A percentile compares a stretch with the other conserved stretches of the same genome.
Evolutionary conservation across 768 basidiomycete genomes (phyloP).

Genomic region (Cubamyces lactineus): DNA sequence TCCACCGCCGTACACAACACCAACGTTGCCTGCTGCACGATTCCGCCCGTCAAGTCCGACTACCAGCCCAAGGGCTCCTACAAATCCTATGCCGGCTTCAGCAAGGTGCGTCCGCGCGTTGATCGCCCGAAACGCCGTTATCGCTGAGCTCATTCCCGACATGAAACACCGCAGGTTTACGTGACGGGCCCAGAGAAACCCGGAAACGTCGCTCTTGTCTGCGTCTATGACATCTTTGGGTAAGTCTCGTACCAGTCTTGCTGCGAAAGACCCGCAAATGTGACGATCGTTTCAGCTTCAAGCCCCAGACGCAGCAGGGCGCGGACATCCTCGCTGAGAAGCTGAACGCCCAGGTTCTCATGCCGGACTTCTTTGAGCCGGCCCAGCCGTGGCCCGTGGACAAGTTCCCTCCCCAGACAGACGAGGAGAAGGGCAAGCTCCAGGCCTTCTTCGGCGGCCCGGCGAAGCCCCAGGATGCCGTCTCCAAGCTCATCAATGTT

Average conservation of each 20-base stretch:
- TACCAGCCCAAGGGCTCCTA: conserved; percentile 55
- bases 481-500: conserved; percentile 47
- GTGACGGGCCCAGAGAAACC: conserved; percentile 49
- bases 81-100: conserved; percentile 52
- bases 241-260: conserved; percentile 28
- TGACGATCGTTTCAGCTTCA: conserved; percentile 42
- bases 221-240: conserved; percentile 69
- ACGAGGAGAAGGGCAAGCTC: conserved; percentile 53
- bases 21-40: conserved; percentile 52
- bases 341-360: conserved; percentile 57
- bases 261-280: not conserved
- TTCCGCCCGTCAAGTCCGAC: conserved; percentile 56
- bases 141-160: not conserved
- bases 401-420: conserved; percentile 57
- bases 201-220: conserved; percentile 55
- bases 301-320: conserved; percentile 67
- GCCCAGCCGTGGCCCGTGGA: conserved; percentile 50
- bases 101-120: conserved; percentile 34
- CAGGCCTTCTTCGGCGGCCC: conserved; percentile 61
- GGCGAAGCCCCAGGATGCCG: conserved; percentile 46
- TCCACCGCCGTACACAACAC: conserved; percentile 42
- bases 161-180: conserved; percentile 40
- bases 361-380: conserved; percentile 70
- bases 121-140: not conserved
- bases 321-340: conserved; percentile 62